Evolutionary conservation across 306 rosid genomes (phyloP), one percentile per base, ranked within the genome.

Genomic region (Rosa chinensis): DNA sequence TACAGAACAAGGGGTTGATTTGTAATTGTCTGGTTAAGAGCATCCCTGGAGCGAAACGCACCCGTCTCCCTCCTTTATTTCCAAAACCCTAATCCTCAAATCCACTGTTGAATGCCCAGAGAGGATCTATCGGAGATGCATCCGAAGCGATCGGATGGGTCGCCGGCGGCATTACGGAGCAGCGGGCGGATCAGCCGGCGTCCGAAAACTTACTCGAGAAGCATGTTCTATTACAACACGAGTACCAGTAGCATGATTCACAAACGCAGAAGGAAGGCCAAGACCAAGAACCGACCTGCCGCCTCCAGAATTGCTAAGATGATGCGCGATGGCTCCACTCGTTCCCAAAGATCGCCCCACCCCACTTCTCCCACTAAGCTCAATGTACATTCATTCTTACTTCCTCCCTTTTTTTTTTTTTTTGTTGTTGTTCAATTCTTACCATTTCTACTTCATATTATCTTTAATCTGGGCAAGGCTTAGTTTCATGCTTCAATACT

Each of bases 281-380:
- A 89, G 90, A 84, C 63, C 81, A 92, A 90, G 84, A 86, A 80
- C 73, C 82, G 96, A 89, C 89, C 92, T 21, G 93, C 97, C 16
- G 98, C 97, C 72, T 86, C 93, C 11, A 90, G 83, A 74, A 90
- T 94, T 83, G 98, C 98, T 64, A 88, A 89, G 87, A 80, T 92
- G 87, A 70, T 82, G 56, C 72, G 37, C 37, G 37, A 32, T 32
- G 37, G 37, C 37, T 32, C 37, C 37, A 32, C 37, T 32, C 37
- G 74, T 23, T 67, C 53, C 58, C 76, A 45, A 8, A 25, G 68
- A 25, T 59, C 73, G 17, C 18, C 47, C n/a, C 10, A 58, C 78
- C 67, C 67, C 4, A 4, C 39, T 9, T 43, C 8, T 42, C 25
- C 73, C 59, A 28, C 35, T 32, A 64, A 61, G 64, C 67, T 28